Conservation (phyloP, 495 filamentous ascomycete genomes). For the Xylaria telfairii region DNA sequence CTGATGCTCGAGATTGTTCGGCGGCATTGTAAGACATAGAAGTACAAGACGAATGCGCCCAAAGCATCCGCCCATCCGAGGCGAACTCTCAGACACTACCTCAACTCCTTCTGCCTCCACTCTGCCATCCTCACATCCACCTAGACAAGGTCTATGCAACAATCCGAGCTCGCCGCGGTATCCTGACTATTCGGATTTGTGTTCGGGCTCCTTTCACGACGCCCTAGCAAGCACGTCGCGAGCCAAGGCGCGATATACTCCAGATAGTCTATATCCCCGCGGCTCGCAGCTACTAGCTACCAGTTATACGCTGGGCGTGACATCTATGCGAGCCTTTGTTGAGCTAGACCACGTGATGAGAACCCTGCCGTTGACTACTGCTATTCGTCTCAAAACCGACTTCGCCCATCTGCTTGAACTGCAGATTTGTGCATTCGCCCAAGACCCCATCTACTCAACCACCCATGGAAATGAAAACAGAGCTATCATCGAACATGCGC, state of each 20-base stretch:
- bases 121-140: slow-evolving; percentile 80
- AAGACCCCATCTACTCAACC: slow-evolving; percentile 70
- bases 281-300: slow-evolving; percentile 72
- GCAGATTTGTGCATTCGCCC: slow-evolving; percentile 77
- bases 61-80: slow-evolving; percentile 25
- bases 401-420: slow-evolving; percentile 63
- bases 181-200: slow-evolving; percentile 62
- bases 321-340: slow-evolving; percentile 74
- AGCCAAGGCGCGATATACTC: slow-evolving; percentile 68
- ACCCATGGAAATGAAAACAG: slow-evolving; percentile 48
- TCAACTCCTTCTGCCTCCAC: slow-evolving; percentile 58
- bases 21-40: slow-evolving; percentile 28
- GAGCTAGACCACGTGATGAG: slow-evolving; percentile 72
- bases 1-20: background rate
- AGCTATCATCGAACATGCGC: slow-evolving; percentile 26
- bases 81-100: slow-evolving; percentile 26
- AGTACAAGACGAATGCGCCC: slow-evolving; percentile 29
- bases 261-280: slow-evolving; percentile 64
- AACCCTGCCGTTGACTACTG: slow-evolving; percentile 63
- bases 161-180: slow-evolving; percentile 32
- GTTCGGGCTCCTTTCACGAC: slow-evolving; percentile 69
- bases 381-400: slow-evolving; percentile 60
- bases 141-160: slow-evolving; percentile 71
- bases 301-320: slow-evolving; percentile 70
- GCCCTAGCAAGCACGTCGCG: slow-evolving; percentile 65